Evolutionary conservation across 192 early-diverging fungal species (phyloP).

Genomic region (Spizellomyces sp.): DNA sequence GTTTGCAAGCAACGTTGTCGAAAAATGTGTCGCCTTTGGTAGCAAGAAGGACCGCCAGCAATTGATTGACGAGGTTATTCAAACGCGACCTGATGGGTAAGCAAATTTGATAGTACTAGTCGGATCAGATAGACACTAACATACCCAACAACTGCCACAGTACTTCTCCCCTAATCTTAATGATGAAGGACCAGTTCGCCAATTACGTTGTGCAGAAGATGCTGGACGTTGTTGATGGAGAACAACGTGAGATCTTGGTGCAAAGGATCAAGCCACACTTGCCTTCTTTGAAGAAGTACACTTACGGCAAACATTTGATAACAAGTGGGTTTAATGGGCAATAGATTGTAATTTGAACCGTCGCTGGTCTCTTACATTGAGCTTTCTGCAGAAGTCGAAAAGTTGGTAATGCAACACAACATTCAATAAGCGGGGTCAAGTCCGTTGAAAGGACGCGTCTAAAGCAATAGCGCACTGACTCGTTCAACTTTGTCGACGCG

Average conservation of each 20-base stretch:
- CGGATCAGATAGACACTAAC: neutral
- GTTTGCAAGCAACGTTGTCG: slow-evolving; percentile 98
- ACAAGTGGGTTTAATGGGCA: slow-evolving; percentile 46
- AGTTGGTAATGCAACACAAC: slow-evolving; percentile 27
- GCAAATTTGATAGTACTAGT: neutral
- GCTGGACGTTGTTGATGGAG: slow-evolving; percentile 94
- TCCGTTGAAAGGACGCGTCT: neutral
- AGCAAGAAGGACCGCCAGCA: slow-evolving; percentile 80
- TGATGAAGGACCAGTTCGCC: slow-evolving; percentile 99
- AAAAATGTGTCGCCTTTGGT: slow-evolving; percentile 96
- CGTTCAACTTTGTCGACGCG: neutral
- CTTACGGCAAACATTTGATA: slow-evolving; percentile 97
- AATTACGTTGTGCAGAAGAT: slow-evolving; percentile 99
- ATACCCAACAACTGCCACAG: slow-evolving; percentile 34
- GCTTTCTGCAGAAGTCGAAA: slow-evolving; percentile 31
- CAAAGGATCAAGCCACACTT: slow-evolving; percentile 92
- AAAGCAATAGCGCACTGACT: neutral
- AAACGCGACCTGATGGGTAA: slow-evolving; percentile 80
- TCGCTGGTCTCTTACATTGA: neutral
- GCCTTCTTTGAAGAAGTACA: slow-evolving; percentile 91
- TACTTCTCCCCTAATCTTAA: slow-evolving; percentile 81
- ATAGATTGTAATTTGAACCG: neutral
- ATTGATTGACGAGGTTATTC: slow-evolving; percentile 92
- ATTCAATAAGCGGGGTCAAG: slow-evolving; percentile 10
- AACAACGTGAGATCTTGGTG: slow-evolving; percentile 87